These are phyloP conservation scores for Mikania micrantha DNA, from an alignment of 129 eudicot genomes.

Conservation along the genomic window DNA sequence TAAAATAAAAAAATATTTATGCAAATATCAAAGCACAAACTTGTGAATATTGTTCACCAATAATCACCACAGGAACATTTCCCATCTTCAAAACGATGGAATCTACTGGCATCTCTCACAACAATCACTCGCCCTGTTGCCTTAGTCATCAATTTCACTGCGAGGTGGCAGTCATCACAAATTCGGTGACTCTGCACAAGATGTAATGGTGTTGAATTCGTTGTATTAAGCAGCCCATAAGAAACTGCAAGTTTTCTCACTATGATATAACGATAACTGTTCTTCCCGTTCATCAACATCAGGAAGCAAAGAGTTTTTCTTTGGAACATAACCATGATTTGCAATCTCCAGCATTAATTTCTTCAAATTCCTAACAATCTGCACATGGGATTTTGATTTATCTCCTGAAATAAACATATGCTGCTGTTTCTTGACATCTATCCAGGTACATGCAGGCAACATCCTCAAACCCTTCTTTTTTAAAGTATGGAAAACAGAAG, in stretches of 20 bases:
- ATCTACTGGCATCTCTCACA: constrained; percentile 81
- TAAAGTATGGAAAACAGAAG: constrained; percentile 47
- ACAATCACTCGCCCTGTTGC: constrained; percentile 51
- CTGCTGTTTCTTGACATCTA: constrained; percentile 68
- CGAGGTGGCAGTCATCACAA: constrained; percentile 74
- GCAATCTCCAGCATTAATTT: constrained; percentile 46
- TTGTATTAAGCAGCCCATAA: constrained; percentile 57
- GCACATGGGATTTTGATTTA: constrained; percentile 36
- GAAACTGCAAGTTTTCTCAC: constrained; percentile 80
- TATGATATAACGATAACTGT: constrained; percentile 44
- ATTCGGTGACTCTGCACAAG: constrained; percentile 86
- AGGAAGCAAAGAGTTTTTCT: constrained; percentile 55
- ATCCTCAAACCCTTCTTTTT: constrained; percentile 64
- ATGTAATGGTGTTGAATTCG: constrained; percentile 44
- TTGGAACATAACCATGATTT: constrained; percentile 51
- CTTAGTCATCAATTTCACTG: constrained; percentile 53
- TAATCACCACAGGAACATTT: constrained; percentile 90
- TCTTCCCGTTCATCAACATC: constrained; percentile 79
- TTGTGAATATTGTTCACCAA: constrained; percentile 46
- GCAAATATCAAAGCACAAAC: constrained; percentile 3
- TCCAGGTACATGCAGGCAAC: constrained; percentile 73
- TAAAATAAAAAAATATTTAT: not conserved
- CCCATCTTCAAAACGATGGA: constrained; percentile 64
- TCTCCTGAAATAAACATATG: constrained; percentile 54
- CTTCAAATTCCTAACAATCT: constrained; percentile 46